Evolutionary conservation across 2,329 filamentous ascomycete genomes (phyloP), one percentile per base, ranked within the genome.

Genomic region (Pyrenophora seminiperda): DNA sequence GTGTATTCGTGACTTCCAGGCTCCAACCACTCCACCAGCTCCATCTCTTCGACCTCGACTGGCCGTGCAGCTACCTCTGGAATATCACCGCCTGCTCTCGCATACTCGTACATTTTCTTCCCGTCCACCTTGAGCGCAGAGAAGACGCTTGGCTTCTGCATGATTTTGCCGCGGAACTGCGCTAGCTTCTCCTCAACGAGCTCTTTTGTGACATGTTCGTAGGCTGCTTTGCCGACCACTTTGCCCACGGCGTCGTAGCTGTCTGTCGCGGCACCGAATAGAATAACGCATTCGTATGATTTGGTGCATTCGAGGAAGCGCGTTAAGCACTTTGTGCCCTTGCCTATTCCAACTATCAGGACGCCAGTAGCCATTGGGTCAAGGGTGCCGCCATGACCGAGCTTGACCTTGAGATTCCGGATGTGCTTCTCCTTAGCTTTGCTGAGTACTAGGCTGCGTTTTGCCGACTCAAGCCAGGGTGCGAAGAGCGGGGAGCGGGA

Each of bases 101-200:
- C 94, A 73, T 97, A 97, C 75, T 99, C 92, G 71, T 99, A 99
- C 40, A 97, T 80, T 27, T 90, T 89, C 78, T 97, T 97, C 2
- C 94, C 94, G 61, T 97, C 84, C 73, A 97, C 90, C 73, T 93
- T 92, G 54, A 97, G 79, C 7, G 94, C 94, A 22, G 91, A 96
- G 74, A 92, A 99, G 15, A 99, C 83, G 5, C 93, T 93, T 30
- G 94, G 94, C 61, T 90, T 86, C 77, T 99, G 94, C 77, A 89
- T 86, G 65, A 91, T 91, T 62, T 88, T 88, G 13, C 94, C 94
- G 31, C 86, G 81, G 73, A 96, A 97, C 53, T 80, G 76, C 4
- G 79, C 80, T 49, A 97, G 76, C 13, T 88, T 89, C 68, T 88
- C 82, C 73, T 96, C 89, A 0, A 97, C 89, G 64, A 81, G 79